Evolutionary conservation across 768 basidiomycete genomes (phyloP).

Genomic region (Pisolithus sp.): DNA sequence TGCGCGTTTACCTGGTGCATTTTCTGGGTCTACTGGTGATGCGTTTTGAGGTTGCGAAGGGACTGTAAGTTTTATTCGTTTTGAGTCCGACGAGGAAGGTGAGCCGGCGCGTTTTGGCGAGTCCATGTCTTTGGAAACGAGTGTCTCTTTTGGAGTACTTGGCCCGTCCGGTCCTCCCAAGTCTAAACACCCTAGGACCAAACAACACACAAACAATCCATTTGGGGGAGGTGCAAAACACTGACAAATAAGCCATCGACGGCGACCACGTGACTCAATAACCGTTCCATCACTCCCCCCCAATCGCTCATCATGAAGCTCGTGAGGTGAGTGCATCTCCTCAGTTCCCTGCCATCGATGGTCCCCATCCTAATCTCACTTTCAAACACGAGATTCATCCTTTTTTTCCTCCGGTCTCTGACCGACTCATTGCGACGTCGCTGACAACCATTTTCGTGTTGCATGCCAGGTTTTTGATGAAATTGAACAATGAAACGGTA

Average conservation of each 20-base stretch:
- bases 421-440: constrained; percentile 3
- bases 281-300: constrained; percentile 1
- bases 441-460: constrained; percentile 16
- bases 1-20: constrained; percentile 77
- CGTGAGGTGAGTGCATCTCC: constrained; percentile 49
- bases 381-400: constrained; percentile 3
- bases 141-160: not conserved
- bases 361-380: constrained; percentile 4
- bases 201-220: not conserved
- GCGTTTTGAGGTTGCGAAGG: constrained; percentile 57
- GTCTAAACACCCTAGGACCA: not conserved
- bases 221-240: not conserved
- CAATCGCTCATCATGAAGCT: constrained; percentile 63
- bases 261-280: not conserved
- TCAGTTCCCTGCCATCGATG: not conserved
- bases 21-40: constrained; percentile 69
- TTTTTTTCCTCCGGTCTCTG: constrained; percentile 1
- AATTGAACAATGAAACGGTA: constrained; percentile 98
- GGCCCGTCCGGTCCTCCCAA: no score
- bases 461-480: constrained; percentile 86
- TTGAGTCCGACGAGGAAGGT: constrained; percentile 48
- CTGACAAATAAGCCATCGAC: not conserved
- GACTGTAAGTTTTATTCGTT: constrained; percentile 53
- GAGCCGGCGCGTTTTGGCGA: constrained; percentile 63
- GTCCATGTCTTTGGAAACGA: constrained; percentile 38